These are phyloP conservation scores for Phytophthora syringae DNA, from an alignment of 352 stramenopile genomes.

Conservation along the genomic window DNA sequence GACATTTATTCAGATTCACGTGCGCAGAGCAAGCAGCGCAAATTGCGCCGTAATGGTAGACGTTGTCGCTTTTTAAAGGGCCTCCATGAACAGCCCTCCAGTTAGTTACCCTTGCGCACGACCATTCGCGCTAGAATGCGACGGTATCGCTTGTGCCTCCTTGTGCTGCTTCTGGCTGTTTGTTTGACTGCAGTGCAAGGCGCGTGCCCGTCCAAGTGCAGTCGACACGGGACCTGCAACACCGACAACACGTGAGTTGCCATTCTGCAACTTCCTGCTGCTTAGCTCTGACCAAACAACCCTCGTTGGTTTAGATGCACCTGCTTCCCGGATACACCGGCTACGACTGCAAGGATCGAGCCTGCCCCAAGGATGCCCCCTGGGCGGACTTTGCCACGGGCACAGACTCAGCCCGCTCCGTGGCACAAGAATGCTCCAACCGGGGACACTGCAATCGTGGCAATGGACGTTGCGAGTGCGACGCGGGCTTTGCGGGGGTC, in stretches of 20 bases:
- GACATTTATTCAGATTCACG: no score
- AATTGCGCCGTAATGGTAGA: no score
- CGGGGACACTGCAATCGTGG: constrained; percentile 78
- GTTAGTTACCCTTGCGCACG: background rate
- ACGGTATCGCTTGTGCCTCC: background rate
- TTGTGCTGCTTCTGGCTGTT: constrained; percentile 11
- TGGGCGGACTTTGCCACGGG: constrained; percentile 64
- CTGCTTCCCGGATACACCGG: constrained; percentile 88
- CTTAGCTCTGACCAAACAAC: no score
- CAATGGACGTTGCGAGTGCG: constrained; percentile 82
- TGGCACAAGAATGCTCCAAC: constrained; percentile 69
- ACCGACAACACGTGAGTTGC: constrained; percentile 58
- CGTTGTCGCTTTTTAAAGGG: no score
- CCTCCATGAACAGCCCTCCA: no score
- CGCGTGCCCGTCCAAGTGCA: constrained; percentile 70
- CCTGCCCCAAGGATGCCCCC: constrained; percentile 73
- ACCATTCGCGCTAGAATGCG: constrained; percentile 18
- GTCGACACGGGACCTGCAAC: constrained; percentile 64
- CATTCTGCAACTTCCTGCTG: no score
- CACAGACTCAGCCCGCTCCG: constrained; percentile 48
- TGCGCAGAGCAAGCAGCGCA: no score
- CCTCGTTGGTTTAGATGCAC: constrained; percentile 59
- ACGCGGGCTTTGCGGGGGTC: constrained; percentile 69
- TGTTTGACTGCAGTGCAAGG: constrained; percentile 17
- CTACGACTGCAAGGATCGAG: constrained; percentile 84